Evolutionary conservation across 768 basidiomycete species (phyloP).

Genomic region (Leccinum rimulosum): DNA sequence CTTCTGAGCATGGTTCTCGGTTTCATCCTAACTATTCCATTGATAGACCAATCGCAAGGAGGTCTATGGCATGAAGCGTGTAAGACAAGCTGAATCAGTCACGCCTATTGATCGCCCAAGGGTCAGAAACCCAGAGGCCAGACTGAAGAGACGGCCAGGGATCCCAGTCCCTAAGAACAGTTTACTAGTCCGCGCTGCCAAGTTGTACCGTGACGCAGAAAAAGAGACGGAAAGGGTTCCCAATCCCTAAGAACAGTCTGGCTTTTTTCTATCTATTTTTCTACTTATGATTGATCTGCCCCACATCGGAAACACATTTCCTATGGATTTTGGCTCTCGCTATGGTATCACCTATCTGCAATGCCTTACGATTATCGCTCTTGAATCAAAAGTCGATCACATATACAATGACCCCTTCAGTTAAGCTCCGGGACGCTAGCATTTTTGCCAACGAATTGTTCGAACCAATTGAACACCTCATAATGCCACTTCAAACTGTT

Average conservation of each 20-base stretch:
- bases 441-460: constrained; percentile 52
- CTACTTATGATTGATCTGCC: constrained; percentile 7
- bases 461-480: constrained; percentile 92
- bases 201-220: no score
- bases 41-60: constrained; percentile 42
- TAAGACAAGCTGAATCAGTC: constrained; percentile 1
- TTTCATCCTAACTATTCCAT: constrained; percentile 1
- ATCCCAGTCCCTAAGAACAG: constrained; percentile 7
- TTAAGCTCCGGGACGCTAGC: constrained; percentile 9
- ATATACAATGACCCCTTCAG: constrained; percentile 1
- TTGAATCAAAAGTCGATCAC: neutral
- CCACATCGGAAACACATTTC: constrained; percentile 10
- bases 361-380: constrained; percentile 5
- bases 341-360: constrained; percentile 4
- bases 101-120: neutral
- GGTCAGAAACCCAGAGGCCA: neutral
- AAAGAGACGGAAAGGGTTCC: no score
- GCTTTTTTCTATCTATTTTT: constrained; percentile 9
- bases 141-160: constrained; percentile 24
- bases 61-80: constrained; percentile 32
- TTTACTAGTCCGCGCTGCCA: neutral
- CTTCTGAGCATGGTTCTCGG: constrained; percentile 1
- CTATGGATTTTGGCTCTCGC: neutral
- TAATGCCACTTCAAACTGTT: constrained; percentile 94
- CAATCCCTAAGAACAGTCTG: no score